Base-by-base conservation (phyloP, 2,329 filamentous ascomycete species). In the Phaeomoniella chlamydospora region DNA sequence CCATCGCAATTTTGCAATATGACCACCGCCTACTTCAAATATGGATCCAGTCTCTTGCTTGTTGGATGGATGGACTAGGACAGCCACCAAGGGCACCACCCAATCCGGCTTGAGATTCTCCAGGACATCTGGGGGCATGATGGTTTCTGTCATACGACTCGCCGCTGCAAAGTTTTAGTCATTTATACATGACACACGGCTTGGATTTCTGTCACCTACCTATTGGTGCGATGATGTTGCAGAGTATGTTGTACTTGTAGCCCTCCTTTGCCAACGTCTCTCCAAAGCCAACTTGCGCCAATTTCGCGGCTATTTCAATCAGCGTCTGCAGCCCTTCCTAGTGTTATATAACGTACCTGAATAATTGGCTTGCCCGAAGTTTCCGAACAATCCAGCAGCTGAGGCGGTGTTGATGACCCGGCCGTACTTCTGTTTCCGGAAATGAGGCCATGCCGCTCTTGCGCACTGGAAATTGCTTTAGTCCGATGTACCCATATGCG, bases 191-290 rank as follows among this genome's bases (percentile, higher is more conserved):
- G 12, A 17, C 2, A 9, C 5, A 4, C 15, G 6, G 11, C 16
- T 5, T 15, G 5, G 16, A 18, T 35, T 4, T 26, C n/a, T 33
- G 43, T 33, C 14, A 46, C 57, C 37, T 54, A 61, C 58, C 58
- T 53, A 94, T 87, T 36, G 90, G 90, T 13, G 90, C 86, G 64
- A 98, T 92, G 50, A 84, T 84, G 61, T 98, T 98, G 67, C 71
- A 76, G 50, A 94, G 64, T 49, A 98, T 96, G 71, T 96, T 96
- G 68, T 98, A 98, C 65, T 96, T 96, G 55, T 74, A 68, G 46
- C 90, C 90, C 67, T 98, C 90, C 70, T 96, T 96, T 41, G 90
- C 90, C 43, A 98, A 72, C 3, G 90, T 94, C 70, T 98, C 88
- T 29, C 87, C 94, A 67, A 96, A 96, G 47, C 88, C 90, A 43